phyloP scores from a whole-genome alignment of 129 eudicot species.

The Arctium minus region DNA sequence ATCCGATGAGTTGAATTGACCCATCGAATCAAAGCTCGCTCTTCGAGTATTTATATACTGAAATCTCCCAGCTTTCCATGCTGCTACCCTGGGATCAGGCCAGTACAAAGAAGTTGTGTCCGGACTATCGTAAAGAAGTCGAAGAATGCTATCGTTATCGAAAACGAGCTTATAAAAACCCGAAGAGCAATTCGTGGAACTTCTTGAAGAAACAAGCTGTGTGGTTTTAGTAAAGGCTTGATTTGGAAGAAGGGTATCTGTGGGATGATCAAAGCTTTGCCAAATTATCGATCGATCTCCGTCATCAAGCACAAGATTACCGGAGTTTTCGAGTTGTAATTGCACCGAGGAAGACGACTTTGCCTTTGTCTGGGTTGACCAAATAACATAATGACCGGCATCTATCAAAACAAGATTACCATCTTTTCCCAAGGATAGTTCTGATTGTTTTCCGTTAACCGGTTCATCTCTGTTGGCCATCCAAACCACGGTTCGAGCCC shows the following conservation, averaged over 20 bases:
- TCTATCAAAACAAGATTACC: slow-evolving; percentile 31
- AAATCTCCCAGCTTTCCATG: slow-evolving; percentile 7
- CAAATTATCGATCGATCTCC: background rate
- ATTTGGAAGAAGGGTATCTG: slow-evolving; percentile 40
- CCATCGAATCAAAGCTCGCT: slow-evolving; percentile 21
- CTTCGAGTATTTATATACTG: slow-evolving; percentile 3
- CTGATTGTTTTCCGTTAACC: slow-evolving; percentile 27
- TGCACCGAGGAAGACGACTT: background rate
- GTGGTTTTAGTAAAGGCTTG: slow-evolving; percentile 19
- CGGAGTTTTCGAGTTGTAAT: slow-evolving; percentile 12
- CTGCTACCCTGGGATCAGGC: slow-evolving; percentile 7
- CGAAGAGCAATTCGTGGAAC: slow-evolving; percentile 20
- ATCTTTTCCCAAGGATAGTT: background rate
- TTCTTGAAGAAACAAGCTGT: slow-evolving; percentile 21
- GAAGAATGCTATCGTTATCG: slow-evolving; percentile 33
- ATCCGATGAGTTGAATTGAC: slow-evolving; percentile 35
- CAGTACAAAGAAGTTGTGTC: slow-evolving; percentile 18
- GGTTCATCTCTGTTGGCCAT: slow-evolving; percentile 42
- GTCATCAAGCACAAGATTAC: slow-evolving; percentile 27
- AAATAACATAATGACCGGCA: slow-evolving; percentile 11
- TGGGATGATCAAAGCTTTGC: slow-evolving; percentile 31
- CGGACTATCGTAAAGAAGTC: slow-evolving; percentile 25
- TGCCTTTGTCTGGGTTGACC: slow-evolving; percentile 22
- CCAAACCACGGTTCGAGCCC: slow-evolving; percentile 27
- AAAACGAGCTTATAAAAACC: slow-evolving; percentile 35